Conservation (phyloP, 139 green algal genomes). For the Yamagishiella unicocca region DNA sequence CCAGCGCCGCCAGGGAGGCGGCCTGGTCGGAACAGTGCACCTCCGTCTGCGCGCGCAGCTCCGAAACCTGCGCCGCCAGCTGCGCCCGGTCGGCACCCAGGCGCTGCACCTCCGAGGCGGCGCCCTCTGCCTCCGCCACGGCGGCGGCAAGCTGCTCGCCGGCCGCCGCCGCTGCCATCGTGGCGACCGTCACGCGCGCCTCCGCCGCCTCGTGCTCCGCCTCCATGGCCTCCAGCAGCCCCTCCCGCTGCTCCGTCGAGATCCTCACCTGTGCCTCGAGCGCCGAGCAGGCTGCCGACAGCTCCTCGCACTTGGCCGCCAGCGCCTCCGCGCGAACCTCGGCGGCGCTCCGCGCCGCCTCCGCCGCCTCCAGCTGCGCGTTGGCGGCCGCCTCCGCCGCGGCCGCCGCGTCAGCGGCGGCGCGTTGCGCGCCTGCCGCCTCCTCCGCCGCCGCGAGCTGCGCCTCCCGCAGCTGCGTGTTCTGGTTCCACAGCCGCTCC, state of each 20-base stretch:
- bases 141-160: not conserved
- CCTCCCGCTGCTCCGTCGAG: not conserved
- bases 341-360: not conserved
- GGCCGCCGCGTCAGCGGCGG: not conserved
- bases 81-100: not conserved
- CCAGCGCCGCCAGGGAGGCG: not conserved
- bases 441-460: not conserved
- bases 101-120: not conserved
- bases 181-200: not conserved
- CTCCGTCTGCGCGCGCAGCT: not conserved
- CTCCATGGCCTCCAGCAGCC: not conserved
- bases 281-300: not conserved
- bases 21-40: not conserved
- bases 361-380: not conserved
- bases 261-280: not conserved
- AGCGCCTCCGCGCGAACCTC: not conserved
- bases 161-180: not conserved
- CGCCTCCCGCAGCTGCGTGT: not conserved
- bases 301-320: not conserved
- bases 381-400: not conserved
- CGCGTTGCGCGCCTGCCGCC: too few species aligned
- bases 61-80: not conserved
- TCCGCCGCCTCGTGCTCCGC: not conserved
- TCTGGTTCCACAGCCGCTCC: slow-evolving; percentile 29
- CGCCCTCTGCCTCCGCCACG: not conserved